These are phyloP conservation scores for Parascedosporium putredinis DNA, from an alignment of 2,329 filamentous ascomycete species.

Conservation along the genomic window DNA sequence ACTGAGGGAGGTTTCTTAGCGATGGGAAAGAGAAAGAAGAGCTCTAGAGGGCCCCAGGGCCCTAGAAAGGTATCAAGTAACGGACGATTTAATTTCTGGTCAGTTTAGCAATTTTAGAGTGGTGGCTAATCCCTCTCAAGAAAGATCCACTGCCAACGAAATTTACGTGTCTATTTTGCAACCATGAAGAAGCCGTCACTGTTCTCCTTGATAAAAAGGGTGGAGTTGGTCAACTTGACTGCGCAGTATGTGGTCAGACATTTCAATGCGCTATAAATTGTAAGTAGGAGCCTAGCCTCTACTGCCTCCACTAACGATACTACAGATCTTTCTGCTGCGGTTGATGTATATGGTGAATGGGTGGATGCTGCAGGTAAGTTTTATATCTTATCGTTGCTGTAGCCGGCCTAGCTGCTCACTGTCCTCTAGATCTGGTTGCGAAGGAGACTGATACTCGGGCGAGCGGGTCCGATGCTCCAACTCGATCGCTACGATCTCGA, in stretches of 20 bases:
- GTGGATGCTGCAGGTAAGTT: slow-evolving; percentile 66
- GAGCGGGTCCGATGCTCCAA: neutral
- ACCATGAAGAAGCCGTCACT: slow-evolving; percentile 85
- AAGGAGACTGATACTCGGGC: slow-evolving; percentile 26
- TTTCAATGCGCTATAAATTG: slow-evolving; percentile 93
- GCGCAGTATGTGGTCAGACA: slow-evolving; percentile 86
- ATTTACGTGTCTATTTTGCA: slow-evolving; percentile 98
- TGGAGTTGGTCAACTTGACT: slow-evolving; percentile 73
- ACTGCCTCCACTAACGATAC: slow-evolving; percentile 12
- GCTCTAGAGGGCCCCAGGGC: slow-evolving; percentile 68
- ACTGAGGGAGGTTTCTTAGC: slow-evolving; percentile 9
- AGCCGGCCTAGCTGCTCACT: slow-evolving; percentile 7
- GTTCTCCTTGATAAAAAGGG: slow-evolving; percentile 92
- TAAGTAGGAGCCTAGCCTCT: slow-evolving; percentile 28
- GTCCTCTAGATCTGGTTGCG: slow-evolving; percentile 36
- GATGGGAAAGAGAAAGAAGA: slow-evolving; percentile 94
- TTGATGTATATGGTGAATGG: slow-evolving; percentile 98
- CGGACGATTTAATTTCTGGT: neutral
- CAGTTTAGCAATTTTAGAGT: too few species aligned
- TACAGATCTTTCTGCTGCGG: slow-evolving; percentile 73
- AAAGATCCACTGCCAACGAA: slow-evolving; percentile 63
- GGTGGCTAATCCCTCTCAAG: slow-evolving; percentile 25
- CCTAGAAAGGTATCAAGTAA: slow-evolving; percentile 60
- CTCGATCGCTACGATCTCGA: neutral
- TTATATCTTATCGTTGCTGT: neutral